Percentiles rank a stretch among this genome's conserved stretches.
Evolutionary conservation across 2,329 filamentous ascomycete genomes (phyloP).

Genomic region (Botrytis pseudocinerea): DNA sequence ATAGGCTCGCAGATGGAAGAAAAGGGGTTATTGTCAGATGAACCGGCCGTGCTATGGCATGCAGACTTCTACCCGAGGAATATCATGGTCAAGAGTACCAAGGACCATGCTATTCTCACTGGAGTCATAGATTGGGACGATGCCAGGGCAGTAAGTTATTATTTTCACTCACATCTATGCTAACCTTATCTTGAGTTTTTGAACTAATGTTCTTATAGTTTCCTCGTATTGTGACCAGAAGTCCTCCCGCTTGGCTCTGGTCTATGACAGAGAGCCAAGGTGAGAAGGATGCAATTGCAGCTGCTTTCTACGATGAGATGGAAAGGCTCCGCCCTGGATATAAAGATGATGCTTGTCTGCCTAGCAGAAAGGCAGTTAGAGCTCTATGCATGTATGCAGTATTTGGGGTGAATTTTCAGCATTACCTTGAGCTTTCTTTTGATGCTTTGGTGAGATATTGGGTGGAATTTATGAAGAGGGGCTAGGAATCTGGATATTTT

Average conservation of each 20-base stretch:
- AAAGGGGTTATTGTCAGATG: not conserved
- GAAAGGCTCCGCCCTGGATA: not conserved
- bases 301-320: not conserved
- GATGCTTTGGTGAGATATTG: not conserved
- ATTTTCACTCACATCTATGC: too few species aligned
- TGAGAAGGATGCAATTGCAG: not conserved
- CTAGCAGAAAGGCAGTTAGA: not conserved
- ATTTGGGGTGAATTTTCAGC: not conserved
- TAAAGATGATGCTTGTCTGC: not conserved
- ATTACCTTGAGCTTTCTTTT: not conserved
- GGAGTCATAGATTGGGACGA: slow-evolving; percentile 6
- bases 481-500: not conserved
- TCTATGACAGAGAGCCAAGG: not conserved
- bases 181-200: fast-evolving
- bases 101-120: not conserved
- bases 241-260: not conserved
- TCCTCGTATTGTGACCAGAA: not conserved
- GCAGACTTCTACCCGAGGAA: slow-evolving; percentile 3
- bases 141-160: not conserved
- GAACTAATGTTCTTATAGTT: not conserved
- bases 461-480: not conserved
- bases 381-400: not conserved
- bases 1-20: not conserved
- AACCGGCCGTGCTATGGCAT: not conserved
- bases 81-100: not conserved